These are phyloP conservation scores for Marchantia paleacea DNA, from an alignment of 225 moss, liverwort and hornwort species.

Conservation along the genomic window DNA sequence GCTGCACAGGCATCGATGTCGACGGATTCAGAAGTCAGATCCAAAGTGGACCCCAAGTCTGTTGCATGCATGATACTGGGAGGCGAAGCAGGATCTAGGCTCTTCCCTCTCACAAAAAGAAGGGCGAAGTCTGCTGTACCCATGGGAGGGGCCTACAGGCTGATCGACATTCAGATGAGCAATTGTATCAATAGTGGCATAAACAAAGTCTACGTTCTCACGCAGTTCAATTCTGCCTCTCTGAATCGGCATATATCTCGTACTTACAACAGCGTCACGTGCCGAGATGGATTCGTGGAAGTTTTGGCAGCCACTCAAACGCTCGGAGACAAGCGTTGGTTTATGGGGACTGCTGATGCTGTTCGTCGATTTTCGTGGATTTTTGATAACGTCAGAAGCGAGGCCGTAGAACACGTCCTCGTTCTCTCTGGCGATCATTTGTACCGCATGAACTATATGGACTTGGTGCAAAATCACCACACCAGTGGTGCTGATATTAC, in stretches of 20 bases:
- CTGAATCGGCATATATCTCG: slow-evolving; percentile 24
- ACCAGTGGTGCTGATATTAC: slow-evolving; percentile 17
- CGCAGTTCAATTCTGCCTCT: slow-evolving; percentile 24
- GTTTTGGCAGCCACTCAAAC: slow-evolving; percentile 25
- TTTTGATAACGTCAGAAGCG: slow-evolving; percentile 8
- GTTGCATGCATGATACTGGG: slow-evolving; percentile 26
- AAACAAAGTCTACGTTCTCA: slow-evolving; percentile 20
- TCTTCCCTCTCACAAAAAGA: slow-evolving; percentile 18
- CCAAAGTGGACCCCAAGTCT: slow-evolving; percentile 18
- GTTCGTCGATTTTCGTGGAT: slow-evolving; percentile 23
- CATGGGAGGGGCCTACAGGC: slow-evolving; percentile 13
- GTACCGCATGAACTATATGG: slow-evolving; percentile 24
- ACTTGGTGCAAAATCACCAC: slow-evolving; percentile 14
- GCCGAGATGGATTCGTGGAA: slow-evolving; percentile 16
- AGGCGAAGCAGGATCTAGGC: slow-evolving; percentile 16
- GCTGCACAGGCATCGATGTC: slow-evolving; percentile 1
- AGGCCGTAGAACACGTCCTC: slow-evolving; percentile 12
- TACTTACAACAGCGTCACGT: not conserved
- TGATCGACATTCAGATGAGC: slow-evolving; percentile 27
- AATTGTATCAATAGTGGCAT: slow-evolving; percentile 26
- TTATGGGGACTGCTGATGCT: slow-evolving; percentile 25
- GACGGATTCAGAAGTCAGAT: not conserved
- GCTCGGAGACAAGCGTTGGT: slow-evolving; percentile 16
- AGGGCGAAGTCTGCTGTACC: slow-evolving; percentile 25
- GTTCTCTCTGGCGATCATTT: slow-evolving; percentile 22